Conservation (phyloP, 2,329 filamentous ascomycete species). For the Paecilomyces sp. region DNA sequence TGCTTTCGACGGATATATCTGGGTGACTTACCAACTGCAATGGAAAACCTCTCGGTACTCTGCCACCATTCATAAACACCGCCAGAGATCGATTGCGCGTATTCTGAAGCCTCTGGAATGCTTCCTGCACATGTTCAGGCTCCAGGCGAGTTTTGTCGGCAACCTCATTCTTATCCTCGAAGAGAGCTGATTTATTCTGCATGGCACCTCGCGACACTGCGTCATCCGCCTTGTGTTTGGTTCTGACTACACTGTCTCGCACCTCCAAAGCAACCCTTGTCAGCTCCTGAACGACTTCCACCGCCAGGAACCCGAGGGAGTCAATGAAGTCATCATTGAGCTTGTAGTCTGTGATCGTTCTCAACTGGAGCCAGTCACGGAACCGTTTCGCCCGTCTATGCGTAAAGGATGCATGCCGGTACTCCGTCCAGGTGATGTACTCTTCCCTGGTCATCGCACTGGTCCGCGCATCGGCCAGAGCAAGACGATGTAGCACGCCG, state of each 20-base stretch:
- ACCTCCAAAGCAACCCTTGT: neutral
- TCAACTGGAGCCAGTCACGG: neutral
- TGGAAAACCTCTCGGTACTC: neutral
- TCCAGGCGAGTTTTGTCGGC: neutral
- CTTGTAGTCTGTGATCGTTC: neutral
- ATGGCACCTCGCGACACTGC: neutral
- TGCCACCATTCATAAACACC: neutral
- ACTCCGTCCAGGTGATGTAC: neutral
- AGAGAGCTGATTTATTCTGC: neutral
- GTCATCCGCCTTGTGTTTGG: neutral
- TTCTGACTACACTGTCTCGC: neutral
- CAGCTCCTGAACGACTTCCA: neutral
- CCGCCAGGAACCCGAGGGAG: neutral
- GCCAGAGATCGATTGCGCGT: neutral
- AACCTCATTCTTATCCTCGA: neutral
- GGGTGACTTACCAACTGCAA: neutral
- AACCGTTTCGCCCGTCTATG: neutral
- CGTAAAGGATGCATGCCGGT: neutral
- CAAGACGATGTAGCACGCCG: neutral
- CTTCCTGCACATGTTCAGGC: neutral
- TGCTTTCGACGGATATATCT: neutral
- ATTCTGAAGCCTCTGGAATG: neutral
- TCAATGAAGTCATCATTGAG: neutral
- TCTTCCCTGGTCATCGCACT: neutral
- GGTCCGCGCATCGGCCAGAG: neutral